These are phyloP conservation scores for Coemansia sp. DNA, from an alignment of 192 early-diverging fungal genomes.

Conservation along the genomic window DNA sequence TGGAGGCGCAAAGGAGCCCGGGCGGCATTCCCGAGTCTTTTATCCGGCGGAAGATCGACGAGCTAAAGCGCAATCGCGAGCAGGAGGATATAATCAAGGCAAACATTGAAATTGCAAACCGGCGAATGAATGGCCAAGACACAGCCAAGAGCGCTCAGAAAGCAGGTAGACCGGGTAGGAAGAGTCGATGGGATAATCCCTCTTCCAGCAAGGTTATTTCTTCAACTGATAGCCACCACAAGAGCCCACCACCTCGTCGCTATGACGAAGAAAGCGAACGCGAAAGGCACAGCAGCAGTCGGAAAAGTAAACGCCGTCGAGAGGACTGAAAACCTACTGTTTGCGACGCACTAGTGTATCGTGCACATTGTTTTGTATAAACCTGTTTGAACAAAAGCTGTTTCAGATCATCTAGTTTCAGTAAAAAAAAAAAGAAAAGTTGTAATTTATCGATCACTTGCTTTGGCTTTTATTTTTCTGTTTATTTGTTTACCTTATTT, in stretches of 20 bases:
- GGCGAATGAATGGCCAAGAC: constrained; percentile 7
- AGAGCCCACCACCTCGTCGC: background rate
- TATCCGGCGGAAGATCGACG: constrained; percentile 84
- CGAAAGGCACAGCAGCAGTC: background rate
- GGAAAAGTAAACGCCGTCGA: background rate
- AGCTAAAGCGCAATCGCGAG: constrained; percentile 59
- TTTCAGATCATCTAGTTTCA: too few species aligned
- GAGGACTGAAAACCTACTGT: background rate
- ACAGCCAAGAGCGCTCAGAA: background rate
- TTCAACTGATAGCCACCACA: background rate
- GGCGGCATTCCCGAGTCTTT: constrained; percentile 86
- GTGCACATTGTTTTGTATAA: too few species aligned
- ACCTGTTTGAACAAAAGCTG: too few species aligned
- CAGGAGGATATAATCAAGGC: constrained; percentile 31
- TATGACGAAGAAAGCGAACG: background rate
- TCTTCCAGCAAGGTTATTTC: background rate
- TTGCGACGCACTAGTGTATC: background rate
- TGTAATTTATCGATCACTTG: background rate
- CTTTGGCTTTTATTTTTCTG: constrained; percentile 10
- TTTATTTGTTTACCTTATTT: constrained; percentile 10
- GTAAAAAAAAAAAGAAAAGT: background rate
- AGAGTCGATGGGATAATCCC: constrained; percentile 35
- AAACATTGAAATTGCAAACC: constrained; percentile 15
- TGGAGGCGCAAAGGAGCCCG: constrained; percentile 82
- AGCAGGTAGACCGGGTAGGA: constrained; percentile 19